Evolutionary conservation across 345 rosid genomes (phyloP).

Genomic region (Diplotaxis tenuifolia): DNA sequence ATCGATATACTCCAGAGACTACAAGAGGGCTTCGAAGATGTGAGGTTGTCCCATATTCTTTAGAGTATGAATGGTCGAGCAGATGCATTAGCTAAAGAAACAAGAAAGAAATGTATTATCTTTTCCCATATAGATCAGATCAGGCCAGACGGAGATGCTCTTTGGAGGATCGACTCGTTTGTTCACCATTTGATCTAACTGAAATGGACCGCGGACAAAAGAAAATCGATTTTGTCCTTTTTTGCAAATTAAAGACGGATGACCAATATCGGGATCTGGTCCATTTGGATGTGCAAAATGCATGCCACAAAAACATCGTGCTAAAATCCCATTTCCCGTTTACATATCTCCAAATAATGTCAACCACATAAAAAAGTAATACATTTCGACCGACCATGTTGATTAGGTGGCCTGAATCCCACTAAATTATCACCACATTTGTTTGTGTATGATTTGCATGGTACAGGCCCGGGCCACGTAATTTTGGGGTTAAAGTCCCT

Average conservation of each 20-base stretch:
- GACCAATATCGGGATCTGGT: not conserved
- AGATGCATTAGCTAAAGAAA: too few relatives aligned
- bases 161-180: too few relatives aligned
- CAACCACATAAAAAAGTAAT: conserved; percentile 1
- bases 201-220: too few relatives aligned
- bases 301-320: not conserved
- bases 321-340: not conserved
- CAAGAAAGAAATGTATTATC: too few relatives aligned
- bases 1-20: too few relatives aligned
- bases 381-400: conserved; percentile 8
- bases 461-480: conserved; percentile 17
- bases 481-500: conserved; percentile 8
- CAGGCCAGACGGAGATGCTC: too few relatives aligned
- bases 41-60: too few relatives aligned
- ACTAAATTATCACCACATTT: not conserved
- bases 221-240: not conserved
- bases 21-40: too few relatives aligned
- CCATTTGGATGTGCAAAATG: not conserved
- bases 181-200: too few relatives aligned
- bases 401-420: not conserved
- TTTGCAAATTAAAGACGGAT: not conserved
- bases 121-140: too few relatives aligned
- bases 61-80: too few relatives aligned
- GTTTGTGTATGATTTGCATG: not conserved
- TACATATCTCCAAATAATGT: not conserved